A percentile compares a stretch with the other conserved stretches of the same genome.
phyloP scores from a whole-genome alignment of 1,139 yeast genomes.

The Debaryomycetaceae sp. region DNA sequence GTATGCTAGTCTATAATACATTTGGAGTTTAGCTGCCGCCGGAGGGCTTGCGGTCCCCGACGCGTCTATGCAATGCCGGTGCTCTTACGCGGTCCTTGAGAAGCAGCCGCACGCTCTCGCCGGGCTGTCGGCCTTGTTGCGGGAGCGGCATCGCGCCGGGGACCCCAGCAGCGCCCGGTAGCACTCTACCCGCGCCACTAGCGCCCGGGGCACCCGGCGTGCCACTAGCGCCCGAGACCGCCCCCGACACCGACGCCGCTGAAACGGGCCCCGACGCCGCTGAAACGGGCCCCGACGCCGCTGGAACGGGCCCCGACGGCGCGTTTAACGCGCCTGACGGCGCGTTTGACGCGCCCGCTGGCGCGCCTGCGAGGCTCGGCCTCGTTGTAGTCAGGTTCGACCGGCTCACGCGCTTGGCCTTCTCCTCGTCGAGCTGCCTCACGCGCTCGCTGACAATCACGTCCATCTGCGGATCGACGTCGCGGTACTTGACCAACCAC shows the following conservation, averaged over 20 bases:
- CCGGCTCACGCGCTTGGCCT: slow-evolving; percentile 5
- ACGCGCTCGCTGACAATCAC: slow-evolving; percentile 31
- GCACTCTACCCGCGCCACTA: too few species aligned
- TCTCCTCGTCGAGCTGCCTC: slow-evolving; percentile 25
- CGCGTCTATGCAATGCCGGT: slow-evolving; percentile 43
- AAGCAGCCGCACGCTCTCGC: slow-evolving; percentile 28
- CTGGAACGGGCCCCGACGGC: not conserved
- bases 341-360: not conserved
- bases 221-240: too few species aligned
- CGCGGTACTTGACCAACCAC: slow-evolving; percentile 60
- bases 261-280: too few species aligned
- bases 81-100: slow-evolving; percentile 37
- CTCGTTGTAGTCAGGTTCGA: too few species aligned
- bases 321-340: not conserved
- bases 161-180: too few species aligned
- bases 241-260: too few species aligned
- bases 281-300: not conserved
- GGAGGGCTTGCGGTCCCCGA: too few species aligned
- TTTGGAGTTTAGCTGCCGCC: not conserved
- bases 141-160: too few species aligned
- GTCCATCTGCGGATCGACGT: slow-evolving; percentile 43
- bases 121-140: too few species aligned
- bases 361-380: too few species aligned
- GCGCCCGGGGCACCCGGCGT: too few species aligned
- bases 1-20: slow-evolving; percentile 1